These are phyloP conservation scores for Halenospora varia DNA, from an alignment of 495 filamentous ascomycete species.

Conservation along the genomic window DNA sequence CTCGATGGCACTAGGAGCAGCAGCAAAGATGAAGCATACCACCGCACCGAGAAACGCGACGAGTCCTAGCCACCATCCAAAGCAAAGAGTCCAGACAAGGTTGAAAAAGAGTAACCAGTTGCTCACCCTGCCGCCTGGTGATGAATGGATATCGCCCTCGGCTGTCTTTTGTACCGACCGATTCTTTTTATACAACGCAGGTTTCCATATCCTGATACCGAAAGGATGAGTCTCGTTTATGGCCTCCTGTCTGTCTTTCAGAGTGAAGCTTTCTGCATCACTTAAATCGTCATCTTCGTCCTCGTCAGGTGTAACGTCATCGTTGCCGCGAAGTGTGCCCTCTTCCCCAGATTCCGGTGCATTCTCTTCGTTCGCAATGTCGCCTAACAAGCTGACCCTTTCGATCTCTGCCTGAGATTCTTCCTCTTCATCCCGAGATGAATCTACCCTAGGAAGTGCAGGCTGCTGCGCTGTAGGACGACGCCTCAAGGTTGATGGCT, in stretches of 20 bases:
- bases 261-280: slow-evolving; percentile 77
- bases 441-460: slow-evolving; percentile 54
- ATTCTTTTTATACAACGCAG: slow-evolving; percentile 95
- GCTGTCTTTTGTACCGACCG: slow-evolving; percentile 94
- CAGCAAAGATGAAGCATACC: slow-evolving; percentile 75
- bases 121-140: slow-evolving; percentile 84
- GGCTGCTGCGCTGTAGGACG: slow-evolving; percentile 56
- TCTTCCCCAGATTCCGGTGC: slow-evolving; percentile 25
- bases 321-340: slow-evolving; percentile 24
- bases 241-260: slow-evolving; percentile 92
- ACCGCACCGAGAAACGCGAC: slow-evolving; percentile 68
- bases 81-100: slow-evolving; percentile 82
- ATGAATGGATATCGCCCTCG: slow-evolving; percentile 95
- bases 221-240: slow-evolving; percentile 99
- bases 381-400: slow-evolving; percentile 17
- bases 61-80: slow-evolving; percentile 95
- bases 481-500: slow-evolving; percentile 68
- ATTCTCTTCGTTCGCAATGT: slow-evolving; percentile 19
- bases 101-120: slow-evolving; percentile 82
- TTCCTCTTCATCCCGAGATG: slow-evolving; percentile 28
- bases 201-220: slow-evolving; percentile 98
- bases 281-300: slow-evolving; percentile 51
- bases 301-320: slow-evolving; percentile 24
- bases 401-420: slow-evolving; percentile 39
- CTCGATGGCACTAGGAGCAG: slow-evolving; percentile 72